Percentiles rank a stretch among this genome's conserved stretches.
Evolutionary conservation across 2,329 filamentous ascomycete genomes (phyloP).

Genomic region (Aspergillus calidoustus): DNA sequence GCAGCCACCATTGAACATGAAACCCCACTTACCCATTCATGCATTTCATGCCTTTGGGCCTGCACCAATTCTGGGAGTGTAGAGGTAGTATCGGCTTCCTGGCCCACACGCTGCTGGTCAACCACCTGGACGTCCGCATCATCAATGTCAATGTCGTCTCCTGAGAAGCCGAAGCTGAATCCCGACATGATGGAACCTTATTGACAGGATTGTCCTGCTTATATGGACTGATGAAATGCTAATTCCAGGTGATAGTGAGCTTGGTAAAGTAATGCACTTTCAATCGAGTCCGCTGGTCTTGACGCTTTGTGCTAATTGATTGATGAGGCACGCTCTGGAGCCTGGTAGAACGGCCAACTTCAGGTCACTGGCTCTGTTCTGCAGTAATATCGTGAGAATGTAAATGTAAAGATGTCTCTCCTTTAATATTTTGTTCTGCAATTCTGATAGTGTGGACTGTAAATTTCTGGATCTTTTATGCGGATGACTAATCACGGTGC

Average conservation of each 20-base stretch:
- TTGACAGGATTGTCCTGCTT: background rate
- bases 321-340: too few species aligned
- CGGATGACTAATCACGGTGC: conserved; percentile 25
- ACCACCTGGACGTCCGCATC: conserved; percentile 24
- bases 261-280: background rate
- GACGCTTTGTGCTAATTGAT: too few species aligned
- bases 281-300: too few species aligned
- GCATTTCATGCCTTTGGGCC: conserved; percentile 49
- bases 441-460: background rate
- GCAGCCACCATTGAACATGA: background rate
- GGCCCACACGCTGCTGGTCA: conserved; percentile 11
- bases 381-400: background rate
- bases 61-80: conserved; percentile 38
- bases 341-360: too few species aligned
- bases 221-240: background rate
- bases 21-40: conserved; percentile 52
- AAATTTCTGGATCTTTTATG: conserved; percentile 16
- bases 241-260: background rate
- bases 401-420: background rate
- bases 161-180: conserved; percentile 64
- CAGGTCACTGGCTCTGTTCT: too few species aligned
- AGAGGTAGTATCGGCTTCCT: conserved; percentile 23
- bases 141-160: conserved; percentile 62
- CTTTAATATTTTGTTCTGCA: background rate
- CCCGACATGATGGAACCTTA: conserved; percentile 25